phyloP scores from a whole-genome alignment of 2,329 filamentous ascomycete genomes.

The Phialophora macrospora region DNA sequence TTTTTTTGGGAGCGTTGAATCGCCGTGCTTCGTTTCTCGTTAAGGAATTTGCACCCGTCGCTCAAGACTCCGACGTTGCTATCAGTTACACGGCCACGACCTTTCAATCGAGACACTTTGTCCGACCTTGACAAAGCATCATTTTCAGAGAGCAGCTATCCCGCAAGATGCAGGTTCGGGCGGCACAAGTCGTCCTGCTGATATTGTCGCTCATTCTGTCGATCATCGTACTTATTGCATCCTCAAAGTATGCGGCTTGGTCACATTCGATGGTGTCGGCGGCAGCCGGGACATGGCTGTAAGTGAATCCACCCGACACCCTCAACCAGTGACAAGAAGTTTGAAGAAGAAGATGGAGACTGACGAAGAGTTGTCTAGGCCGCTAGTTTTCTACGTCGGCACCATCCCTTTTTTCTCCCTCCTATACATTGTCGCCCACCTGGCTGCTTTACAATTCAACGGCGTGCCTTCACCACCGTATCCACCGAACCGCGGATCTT shows the following conservation, averaged over 20 bases:
- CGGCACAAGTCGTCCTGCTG: conserved; percentile 31
- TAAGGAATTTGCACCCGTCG: not conserved
- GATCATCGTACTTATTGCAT: conserved; percentile 33
- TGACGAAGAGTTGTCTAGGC: conserved; percentile 6
- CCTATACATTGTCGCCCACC: conserved; percentile 27
- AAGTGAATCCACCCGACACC: conserved; percentile 10
- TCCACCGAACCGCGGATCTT: not conserved
- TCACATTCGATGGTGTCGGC: conserved; percentile 29
- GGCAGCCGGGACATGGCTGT: conserved; percentile 30
- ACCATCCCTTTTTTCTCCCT: conserved; percentile 33
- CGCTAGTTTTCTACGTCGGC: conserved; percentile 33
- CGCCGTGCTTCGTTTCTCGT: not conserved
- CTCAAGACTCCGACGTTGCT: not conserved
- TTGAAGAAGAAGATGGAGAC: not conserved
- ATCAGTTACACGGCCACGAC: not conserved
- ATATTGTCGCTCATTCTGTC: conserved; percentile 28
- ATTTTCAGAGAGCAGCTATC: not conserved
- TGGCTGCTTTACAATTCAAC: conserved; percentile 34
- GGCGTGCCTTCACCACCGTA: conserved; percentile 26
- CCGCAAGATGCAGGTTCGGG: conserved; percentile 29
- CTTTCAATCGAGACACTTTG: not conserved
- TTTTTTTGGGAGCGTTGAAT: conserved; percentile 2
- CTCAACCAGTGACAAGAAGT: not conserved
- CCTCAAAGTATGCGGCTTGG: conserved; percentile 37
- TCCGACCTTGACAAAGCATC: not conserved